These are phyloP conservation scores for Microbotryomycetes sp. DNA, from an alignment of 1,284 basidiomycete genomes.

Conservation along the genomic window DNA sequence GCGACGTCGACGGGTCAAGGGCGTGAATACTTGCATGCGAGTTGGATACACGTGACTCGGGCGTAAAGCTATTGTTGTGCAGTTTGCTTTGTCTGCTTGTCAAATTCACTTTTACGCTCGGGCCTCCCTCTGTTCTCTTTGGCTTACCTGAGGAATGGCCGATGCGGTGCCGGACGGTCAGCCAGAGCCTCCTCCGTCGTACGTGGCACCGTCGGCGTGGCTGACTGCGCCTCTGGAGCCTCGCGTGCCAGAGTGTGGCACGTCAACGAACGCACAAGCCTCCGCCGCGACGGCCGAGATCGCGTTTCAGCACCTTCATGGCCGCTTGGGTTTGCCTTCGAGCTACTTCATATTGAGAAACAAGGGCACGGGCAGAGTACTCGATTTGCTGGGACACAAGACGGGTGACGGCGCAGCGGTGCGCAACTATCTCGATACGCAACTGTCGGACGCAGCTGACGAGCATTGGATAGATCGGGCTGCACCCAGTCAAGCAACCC, in stretches of 20 bases:
- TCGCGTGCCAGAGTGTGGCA: background rate
- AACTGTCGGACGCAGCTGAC: background rate
- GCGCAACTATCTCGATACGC: too few relatives aligned
- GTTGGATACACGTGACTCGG: background rate
- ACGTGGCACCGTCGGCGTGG: background rate
- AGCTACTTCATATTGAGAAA: constrained; percentile 27
- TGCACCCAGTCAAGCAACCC: constrained; percentile 27
- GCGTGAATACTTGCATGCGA: background rate
- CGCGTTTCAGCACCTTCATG: constrained; percentile 9
- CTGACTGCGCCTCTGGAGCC: background rate
- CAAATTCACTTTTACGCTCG: background rate
- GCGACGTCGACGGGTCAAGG: too few relatives aligned
- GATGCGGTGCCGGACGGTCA: background rate
- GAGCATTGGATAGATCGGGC: constrained; percentile 3
- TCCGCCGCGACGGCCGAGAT: background rate
- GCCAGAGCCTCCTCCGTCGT: background rate
- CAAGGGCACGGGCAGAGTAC: constrained; percentile 11
- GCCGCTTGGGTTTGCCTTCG: constrained; percentile 9
- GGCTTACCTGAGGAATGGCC: background rate
- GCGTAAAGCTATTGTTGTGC: background rate
- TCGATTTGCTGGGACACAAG: constrained; percentile 18
- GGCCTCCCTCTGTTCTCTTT: background rate
- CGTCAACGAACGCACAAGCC: background rate
- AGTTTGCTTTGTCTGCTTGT: background rate
- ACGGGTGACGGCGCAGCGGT: constrained; percentile 13